Evolutionary conservation across 257 asterid species (phyloP), one percentile per base, ranked within the genome.

Genomic region (Petunia axillaris): DNA sequence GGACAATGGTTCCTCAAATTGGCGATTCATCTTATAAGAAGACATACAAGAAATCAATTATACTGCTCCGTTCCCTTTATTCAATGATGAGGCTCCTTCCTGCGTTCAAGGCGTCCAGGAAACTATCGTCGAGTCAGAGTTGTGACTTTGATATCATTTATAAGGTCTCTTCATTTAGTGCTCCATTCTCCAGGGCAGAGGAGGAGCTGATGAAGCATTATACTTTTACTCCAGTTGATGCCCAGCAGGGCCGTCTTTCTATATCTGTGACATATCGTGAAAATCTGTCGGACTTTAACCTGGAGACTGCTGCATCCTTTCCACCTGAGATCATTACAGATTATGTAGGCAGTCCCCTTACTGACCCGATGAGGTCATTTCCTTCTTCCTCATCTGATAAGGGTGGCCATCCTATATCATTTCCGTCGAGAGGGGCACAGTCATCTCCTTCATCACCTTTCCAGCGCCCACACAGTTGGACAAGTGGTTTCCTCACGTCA

Each of bases 271-370:
- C 87, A 59, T 96, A 96, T 83, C 96, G 91, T 70, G 92, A 90
- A 85, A 91, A 91, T 85, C 82, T 96, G 60, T 89, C 98, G 6
- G 89, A 89, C 82, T 91, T 91, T 83, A 92, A 89, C 77, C 90
- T 94, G 8, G 98, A 96, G 77, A 74, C 91, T 70, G 81, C 84
- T 67, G 84, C 95, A 54, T 87, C 93, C 6, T 92, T 91, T 75
- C 97, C 98, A 40, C 88, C 97, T 2, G 93, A 91, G 89, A 96
- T 96, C 67, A 96, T 96, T 75, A 58, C 91, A 25, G 97, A 96
- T 85, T 96, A 96, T 84, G 99, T 96, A 35, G 99, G 99, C 41
- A 96, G 98, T 86, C 99, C 97, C 73, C 93, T 93, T 54, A 84
- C 97, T 16, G 94, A 91, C 70, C 97, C 97, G 46, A 82, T 93